Percentiles rank a stretch among this genome's conserved stretches.
Conservation (phyloP, 805 yeast genomes). For the Saturnispora sanitii region DNA sequence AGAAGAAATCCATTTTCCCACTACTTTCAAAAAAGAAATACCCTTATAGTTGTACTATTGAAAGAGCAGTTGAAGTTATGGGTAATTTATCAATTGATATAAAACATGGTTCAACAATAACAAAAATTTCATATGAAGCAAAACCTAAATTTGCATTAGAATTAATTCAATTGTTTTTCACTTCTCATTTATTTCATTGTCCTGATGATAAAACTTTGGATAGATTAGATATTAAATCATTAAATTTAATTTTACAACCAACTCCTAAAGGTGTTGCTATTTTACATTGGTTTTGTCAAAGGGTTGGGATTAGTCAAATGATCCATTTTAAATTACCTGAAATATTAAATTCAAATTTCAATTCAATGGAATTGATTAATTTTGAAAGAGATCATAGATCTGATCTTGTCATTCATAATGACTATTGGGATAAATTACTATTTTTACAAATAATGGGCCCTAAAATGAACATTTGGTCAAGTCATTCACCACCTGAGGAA, state of each 20-base stretch:
- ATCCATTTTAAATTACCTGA: conserved; percentile 22
- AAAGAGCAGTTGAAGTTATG: conserved; percentile 47
- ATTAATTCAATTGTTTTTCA: conserved; percentile 42
- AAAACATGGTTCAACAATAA: conserved; percentile 39
- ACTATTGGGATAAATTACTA: conserved; percentile 52
- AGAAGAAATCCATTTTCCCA: not conserved
- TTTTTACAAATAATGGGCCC: conserved; percentile 55
- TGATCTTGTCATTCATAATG: conserved; percentile 53
- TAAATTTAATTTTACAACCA: conserved; percentile 48
- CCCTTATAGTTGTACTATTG: conserved; percentile 45
- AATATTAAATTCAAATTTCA: conserved; percentile 41
- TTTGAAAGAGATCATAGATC: conserved; percentile 56
- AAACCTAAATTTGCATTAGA: conserved; percentile 37
- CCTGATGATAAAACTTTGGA: conserved; percentile 65
- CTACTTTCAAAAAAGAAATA: conserved; percentile 17
- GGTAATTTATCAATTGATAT: conserved; percentile 35
- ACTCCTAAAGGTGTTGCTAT: conserved; percentile 85
- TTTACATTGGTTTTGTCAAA: conserved; percentile 48
- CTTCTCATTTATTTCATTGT: conserved; percentile 57
- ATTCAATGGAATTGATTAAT: conserved; percentile 59
- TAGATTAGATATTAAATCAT: conserved; percentile 29
- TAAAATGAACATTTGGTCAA: conserved; percentile 60
- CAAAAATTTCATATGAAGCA: conserved; percentile 46
- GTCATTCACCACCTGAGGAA: conserved; percentile 41
- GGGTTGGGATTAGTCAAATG: conserved; percentile 32